Percentiles rank a stretch among this genome's conserved stretches.
Evolutionary conservation across 257 asterid species (phyloP).

Genomic region (Forsythia viridissima): DNA sequence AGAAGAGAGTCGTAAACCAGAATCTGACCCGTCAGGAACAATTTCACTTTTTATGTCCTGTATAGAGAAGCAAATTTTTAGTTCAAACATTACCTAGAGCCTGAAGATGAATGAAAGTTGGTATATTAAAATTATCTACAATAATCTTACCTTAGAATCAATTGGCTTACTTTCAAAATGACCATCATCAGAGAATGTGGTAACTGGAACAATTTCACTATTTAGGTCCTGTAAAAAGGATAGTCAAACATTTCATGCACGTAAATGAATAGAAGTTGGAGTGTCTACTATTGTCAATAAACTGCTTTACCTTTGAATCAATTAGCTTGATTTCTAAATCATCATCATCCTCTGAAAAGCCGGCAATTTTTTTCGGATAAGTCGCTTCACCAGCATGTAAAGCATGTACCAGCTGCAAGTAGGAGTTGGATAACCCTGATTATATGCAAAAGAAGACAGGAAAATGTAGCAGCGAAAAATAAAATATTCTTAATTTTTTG

Average conservation of each 20-base stretch:
- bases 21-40: conserved; percentile 32
- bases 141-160: conserved; percentile 40
- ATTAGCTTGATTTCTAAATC: conserved; percentile 57
- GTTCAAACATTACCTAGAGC: conserved; percentile 9
- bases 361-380: conserved; percentile 39
- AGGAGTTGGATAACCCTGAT: conserved; percentile 37
- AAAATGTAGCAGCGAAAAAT: conserved; percentile 23
- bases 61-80: conserved; percentile 22
- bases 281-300: neutral
- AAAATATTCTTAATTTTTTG: conserved; percentile 3
- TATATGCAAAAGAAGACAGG: conserved; percentile 24
- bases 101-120: conserved; percentile 21
- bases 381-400: conserved; percentile 58
- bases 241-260: conserved; percentile 5
- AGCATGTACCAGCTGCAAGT: conserved; percentile 74
- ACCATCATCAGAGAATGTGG: conserved; percentile 46
- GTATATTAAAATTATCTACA: conserved; percentile 5
- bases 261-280: conserved; percentile 18
- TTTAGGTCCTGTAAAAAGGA: conserved; percentile 23
- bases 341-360: conserved; percentile 57
- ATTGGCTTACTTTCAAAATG: conserved; percentile 47
- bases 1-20: conserved; percentile 38
- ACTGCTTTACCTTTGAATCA: conserved; percentile 49
- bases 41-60: conserved; percentile 42
- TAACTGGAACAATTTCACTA: conserved; percentile 30